These are phyloP conservation scores for Staphylotrichum tortipilum DNA, from an alignment of 495 filamentous ascomycete genomes.

Conservation along the genomic window DNA sequence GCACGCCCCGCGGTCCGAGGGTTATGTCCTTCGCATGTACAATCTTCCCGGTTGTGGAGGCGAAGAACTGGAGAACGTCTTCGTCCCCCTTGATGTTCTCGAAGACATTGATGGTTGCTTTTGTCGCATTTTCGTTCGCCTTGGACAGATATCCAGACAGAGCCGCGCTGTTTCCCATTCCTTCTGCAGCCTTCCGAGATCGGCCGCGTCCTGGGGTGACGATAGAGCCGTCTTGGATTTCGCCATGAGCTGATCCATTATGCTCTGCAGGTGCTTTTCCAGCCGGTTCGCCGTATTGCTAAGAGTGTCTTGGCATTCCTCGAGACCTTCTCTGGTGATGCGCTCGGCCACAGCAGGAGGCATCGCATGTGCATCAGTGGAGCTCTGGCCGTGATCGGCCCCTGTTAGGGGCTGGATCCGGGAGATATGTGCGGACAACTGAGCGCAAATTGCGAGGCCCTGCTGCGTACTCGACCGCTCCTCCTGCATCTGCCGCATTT, in stretches of 20 bases:
- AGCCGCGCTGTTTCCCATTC: slow-evolving; percentile 5
- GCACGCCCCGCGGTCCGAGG: background rate
- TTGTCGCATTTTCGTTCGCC: slow-evolving; percentile 1
- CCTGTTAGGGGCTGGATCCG: slow-evolving; percentile 13
- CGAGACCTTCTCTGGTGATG: background rate
- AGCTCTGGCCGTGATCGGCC: background rate
- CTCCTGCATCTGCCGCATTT: slow-evolving; percentile 28
- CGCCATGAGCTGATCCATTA: background rate
- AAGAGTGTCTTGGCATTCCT: background rate
- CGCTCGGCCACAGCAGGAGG: background rate
- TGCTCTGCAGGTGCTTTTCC: background rate
- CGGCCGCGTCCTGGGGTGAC: background rate
- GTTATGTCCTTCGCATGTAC: slow-evolving; percentile 1
- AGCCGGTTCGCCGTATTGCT: background rate
- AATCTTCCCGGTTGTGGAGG: slow-evolving; percentile 1
- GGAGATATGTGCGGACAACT: slow-evolving; percentile 29
- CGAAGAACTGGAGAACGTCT: slow-evolving; percentile 8
- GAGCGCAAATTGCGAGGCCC: slow-evolving; percentile 36
- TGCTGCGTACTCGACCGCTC: slow-evolving; percentile 36
- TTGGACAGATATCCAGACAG: slow-evolving; percentile 4
- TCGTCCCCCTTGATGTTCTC: background rate
- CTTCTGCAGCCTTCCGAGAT: background rate
- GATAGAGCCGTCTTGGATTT: background rate
- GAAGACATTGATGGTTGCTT: slow-evolving; percentile 1
- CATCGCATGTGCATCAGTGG: background rate